phyloP scores from a whole-genome alignment of 495 filamentous ascomycete species.

The Geopyxis carbonaria region DNA sequence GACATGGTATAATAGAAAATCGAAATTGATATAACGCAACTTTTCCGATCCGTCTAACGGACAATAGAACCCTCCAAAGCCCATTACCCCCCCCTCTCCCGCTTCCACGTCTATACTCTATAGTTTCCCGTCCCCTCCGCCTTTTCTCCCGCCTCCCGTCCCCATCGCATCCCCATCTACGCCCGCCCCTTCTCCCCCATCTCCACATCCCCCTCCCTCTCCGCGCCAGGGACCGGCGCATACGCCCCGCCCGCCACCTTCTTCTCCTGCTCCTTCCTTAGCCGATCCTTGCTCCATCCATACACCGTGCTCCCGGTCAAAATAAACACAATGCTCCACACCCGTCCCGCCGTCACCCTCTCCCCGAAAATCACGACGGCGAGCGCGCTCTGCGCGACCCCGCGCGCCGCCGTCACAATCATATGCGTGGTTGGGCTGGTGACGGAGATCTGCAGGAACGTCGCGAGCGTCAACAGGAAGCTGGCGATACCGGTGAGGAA shows the following conservation, averaged over 20 bases:
- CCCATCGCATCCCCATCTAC: no score
- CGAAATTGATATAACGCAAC: no score
- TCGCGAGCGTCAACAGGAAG: constrained; percentile 18
- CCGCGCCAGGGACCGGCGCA: not conserved
- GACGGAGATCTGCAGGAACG: constrained; percentile 19
- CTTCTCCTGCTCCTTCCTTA: constrained; percentile 5
- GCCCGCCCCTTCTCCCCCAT: constrained; percentile 9
- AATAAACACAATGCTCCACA: constrained; percentile 13
- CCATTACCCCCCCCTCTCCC: no score
- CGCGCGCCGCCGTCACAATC: constrained; percentile 17
- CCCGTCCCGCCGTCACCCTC: constrained; percentile 8
- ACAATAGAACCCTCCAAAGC: no score
- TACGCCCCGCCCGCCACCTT: not conserved
- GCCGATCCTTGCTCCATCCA: constrained; percentile 5
- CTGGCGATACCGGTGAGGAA: constrained; percentile 9
- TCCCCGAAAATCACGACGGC: constrained; percentile 12
- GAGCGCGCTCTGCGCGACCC: constrained; percentile 14
- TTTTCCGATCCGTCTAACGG: no score
- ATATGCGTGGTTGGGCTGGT: constrained; percentile 20
- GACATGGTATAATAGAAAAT: no score
- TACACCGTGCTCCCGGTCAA: constrained; percentile 13
- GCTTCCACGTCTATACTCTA: no score
- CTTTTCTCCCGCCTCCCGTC: no score
- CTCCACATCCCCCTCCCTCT: constrained; percentile 5
- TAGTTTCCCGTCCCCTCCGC: no score